Evolutionary conservation across 306 rosid species (phyloP).

Genomic region (Cucumis hystrix): DNA sequence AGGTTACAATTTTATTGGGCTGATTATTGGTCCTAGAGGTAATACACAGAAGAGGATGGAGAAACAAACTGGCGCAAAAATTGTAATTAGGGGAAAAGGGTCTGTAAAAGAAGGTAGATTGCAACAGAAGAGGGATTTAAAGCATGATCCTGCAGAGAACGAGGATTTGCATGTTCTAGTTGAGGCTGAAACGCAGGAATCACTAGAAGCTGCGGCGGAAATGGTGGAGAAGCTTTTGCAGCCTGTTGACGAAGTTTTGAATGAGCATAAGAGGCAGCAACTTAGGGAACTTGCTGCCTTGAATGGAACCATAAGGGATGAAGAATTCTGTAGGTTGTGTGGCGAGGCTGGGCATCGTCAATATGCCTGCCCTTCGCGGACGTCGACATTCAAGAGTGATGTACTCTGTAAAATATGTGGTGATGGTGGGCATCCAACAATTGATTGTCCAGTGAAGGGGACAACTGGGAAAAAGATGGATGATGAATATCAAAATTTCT

Average conservation of each 20-base stretch:
- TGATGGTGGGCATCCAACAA: conserved; percentile 96
- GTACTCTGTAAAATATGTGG: conserved; percentile 95
- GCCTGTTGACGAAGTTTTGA: conserved; percentile 95
- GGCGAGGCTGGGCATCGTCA: conserved; percentile 98
- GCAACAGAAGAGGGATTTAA: conserved; percentile 92
- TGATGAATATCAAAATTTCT: conserved; percentile 84
- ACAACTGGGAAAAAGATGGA: conserved; percentile 48
- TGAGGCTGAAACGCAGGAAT: conserved; percentile 82
- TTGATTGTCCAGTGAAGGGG: conserved; percentile 97
- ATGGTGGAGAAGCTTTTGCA: conserved; percentile 98
- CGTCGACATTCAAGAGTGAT: conserved; percentile 78
- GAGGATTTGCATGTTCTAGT: conserved; percentile 96
- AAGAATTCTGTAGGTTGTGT: conserved; percentile 85
- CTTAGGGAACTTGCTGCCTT: conserved; percentile 92
- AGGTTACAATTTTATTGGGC: conserved; percentile 89
- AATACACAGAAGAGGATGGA: conserved; percentile 98
- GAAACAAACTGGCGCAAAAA: conserved; percentile 92
- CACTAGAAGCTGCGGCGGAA: conserved; percentile 94
- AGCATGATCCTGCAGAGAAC: conserved; percentile 84
- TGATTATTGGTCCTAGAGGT: conserved; percentile 92
- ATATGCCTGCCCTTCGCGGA: conserved; percentile 81
- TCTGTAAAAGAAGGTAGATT: conserved; percentile 89
- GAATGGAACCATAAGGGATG: conserved; percentile 96
- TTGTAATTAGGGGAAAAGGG: conserved; percentile 92
- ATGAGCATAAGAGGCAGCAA: conserved; percentile 97